phyloP scores from a whole-genome alignment of 441 rosid species.

The Macaranga tanarius region DNA sequence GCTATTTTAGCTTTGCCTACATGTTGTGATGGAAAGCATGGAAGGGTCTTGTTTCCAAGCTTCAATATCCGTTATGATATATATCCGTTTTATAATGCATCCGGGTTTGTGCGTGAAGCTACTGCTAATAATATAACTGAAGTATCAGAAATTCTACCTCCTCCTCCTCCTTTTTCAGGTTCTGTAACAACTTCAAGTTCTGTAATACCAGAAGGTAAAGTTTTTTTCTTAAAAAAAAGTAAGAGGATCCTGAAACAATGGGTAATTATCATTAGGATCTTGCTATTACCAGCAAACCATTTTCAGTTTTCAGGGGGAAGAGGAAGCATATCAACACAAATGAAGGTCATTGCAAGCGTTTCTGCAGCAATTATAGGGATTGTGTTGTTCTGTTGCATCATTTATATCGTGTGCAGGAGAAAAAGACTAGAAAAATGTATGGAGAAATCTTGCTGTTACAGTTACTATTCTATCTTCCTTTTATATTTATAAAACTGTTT shows the following conservation, averaged over 20 bases:
- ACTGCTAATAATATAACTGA: not conserved
- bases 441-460: not conserved
- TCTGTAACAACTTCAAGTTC: too few species aligned
- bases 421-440: not conserved
- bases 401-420: slow-evolving; percentile 13
- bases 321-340: not conserved
- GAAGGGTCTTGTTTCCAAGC: slow-evolving; percentile 28
- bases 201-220: slow-evolving; percentile 11
- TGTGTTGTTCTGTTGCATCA: not conserved
- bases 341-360: not conserved
- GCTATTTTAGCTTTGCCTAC: not conserved
- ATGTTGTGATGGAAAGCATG: slow-evolving; percentile 1
- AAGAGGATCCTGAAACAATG: too few species aligned
- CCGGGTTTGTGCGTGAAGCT: not conserved
- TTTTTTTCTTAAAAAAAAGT: too few species aligned
- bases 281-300: not conserved
- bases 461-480: not conserved
- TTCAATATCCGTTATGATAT: slow-evolving; percentile 27
- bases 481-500: not conserved
- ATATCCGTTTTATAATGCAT: slow-evolving; percentile 13
- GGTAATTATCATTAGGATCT: too few species aligned
- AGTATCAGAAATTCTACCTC: not conserved
- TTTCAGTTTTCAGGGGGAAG: not conserved
- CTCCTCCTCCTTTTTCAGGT: too few species aligned
- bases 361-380: not conserved